Base-by-base conservation (phyloP, 192 early-diverging fungal genomes). In the Funneliformis mosseae region DNA sequence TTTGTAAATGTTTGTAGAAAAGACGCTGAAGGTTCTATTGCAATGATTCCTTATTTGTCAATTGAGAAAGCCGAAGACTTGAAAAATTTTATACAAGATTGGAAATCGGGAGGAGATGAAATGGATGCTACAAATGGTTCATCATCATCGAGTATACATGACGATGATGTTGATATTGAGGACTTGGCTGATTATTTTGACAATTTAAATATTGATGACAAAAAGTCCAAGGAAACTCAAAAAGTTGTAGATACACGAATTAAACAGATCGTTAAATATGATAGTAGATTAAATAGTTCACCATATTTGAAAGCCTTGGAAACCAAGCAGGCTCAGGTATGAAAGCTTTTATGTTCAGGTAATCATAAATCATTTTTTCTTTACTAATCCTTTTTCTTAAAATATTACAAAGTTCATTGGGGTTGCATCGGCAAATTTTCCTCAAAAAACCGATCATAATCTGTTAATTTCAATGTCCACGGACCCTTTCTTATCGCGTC, bases 1-100 rank as follows among this genome's bases (percentile, higher is more conserved):
- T 83, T 80, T 66, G 73, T 75, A n/a, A 41, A 83, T 41, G 63
- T 55, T 12, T 83, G 82, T 75, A 43, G 82, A 43, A 66, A 23
- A 8, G 82, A 83, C 21, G 78, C 78, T 41, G 43, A 50, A 16
- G 72, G 66, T 21, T 75, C 82, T 16, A 81, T 80, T 18, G 60
- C 68, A 3, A 81, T 62, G 73, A 79, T 68, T 55, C 82, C 82
- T 8, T 83, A 80, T 73, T 68, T 80, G 28, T 78, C 81, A 0
- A 55, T 72, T 8, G 78, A 62, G 8, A 80, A 82, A 43, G 81
- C 71, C 3, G 59, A 60, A 39, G 78, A 66, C 33, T n/a, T 80
- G 10, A 73, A 76, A 46, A 28, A 12, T 18, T 75, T 75, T 75
- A 48, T 75, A n/a, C 46, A 27, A 38, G 46, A 75, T 75, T 75